Conservation (phyloP, 345 rosid genomes). For the Excoecaria cochinchinensis region DNA sequence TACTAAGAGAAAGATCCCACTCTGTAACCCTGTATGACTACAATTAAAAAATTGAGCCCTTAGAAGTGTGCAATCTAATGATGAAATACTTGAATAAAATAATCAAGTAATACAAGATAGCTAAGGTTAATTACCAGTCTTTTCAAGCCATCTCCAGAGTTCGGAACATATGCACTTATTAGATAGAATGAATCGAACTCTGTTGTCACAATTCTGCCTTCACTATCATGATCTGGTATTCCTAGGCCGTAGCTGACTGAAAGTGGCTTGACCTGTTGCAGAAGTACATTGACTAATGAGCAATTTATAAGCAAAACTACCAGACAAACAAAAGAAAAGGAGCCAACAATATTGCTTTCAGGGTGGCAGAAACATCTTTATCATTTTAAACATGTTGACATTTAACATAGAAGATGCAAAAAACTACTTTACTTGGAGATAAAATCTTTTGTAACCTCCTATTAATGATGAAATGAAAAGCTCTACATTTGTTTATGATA, state of each 20-base stretch:
- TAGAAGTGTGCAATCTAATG: neutral
- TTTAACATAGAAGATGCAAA: neutral
- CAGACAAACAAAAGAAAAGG: neutral
- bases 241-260: slow-evolving; percentile 80
- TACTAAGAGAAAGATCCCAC: slow-evolving; percentile 85
- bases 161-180: slow-evolving; percentile 75
- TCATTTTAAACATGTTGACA: neutral
- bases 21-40: slow-evolving; percentile 70
- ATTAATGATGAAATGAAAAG: neutral
- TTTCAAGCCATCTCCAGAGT: slow-evolving; percentile 93
- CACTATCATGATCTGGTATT: slow-evolving; percentile 72
- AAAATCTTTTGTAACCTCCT: neutral
- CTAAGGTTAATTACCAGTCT: slow-evolving; percentile 62
- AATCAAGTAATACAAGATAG: slow-evolving; percentile 14
- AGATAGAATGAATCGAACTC: slow-evolving; percentile 86
- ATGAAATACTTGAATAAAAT: slow-evolving; percentile 9
- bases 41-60: slow-evolving; percentile 18
- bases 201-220: slow-evolving; percentile 85
- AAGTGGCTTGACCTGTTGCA: slow-evolving; percentile 77
- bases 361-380: neutral
- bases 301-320: slow-evolving; percentile 1
- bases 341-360: neutral
- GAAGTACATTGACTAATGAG: slow-evolving; percentile 14
- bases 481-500: neutral
- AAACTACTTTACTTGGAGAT: neutral